Evolutionary conservation across 1,284 basidiomycete species (phyloP), one percentile per base, ranked within the genome.

Genomic region (Malassezia arunalokei): DNA sequence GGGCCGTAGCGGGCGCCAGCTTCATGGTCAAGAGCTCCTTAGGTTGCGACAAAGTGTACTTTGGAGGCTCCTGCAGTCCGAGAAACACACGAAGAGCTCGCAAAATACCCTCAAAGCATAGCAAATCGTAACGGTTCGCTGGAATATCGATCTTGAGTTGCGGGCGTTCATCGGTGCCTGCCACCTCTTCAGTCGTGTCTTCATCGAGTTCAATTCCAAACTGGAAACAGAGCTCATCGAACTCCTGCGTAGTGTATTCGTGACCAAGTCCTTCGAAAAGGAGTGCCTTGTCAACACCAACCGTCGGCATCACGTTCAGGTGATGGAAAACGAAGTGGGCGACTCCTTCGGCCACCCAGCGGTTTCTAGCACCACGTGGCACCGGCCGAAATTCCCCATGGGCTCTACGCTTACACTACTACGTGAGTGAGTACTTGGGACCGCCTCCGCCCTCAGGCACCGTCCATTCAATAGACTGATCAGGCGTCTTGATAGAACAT

Each of bases 91-190:
- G 81, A 49, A 99, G 80, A 6, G 85, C 87, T 17, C 88, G 81
- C 17, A 89, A 81, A 66, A 99, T 87, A 51, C 94, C 94, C 76
- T 99, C 94, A 66, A 94, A 84, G 73, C 94, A 99, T 43, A 98
- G 81, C 17, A 99, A 79, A 77, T 99, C 94, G 72, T 98, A 96
- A 80, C 91, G 50, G 59, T 91, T 98, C 27, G 94, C 94, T 30
- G 94, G 92, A 48, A 95, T 82, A 76, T 99, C 92, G 67, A 99
- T 95, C 81, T 98, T 99, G 64, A 98, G 78, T 85, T 92, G 85
- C 82, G 91, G 38, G 83, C 88, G 63, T 84, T 85, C 78, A 82
- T 87, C 73, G 80, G 83, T 54, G 81, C 64, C 65, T 3, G 63
- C 81, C 37, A 91, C 86, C 64, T 89, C 86, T 65, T 83, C 81